Conservation (phyloP, 2,329 filamentous ascomycete species). For the Lachnellula occidentalis region DNA sequence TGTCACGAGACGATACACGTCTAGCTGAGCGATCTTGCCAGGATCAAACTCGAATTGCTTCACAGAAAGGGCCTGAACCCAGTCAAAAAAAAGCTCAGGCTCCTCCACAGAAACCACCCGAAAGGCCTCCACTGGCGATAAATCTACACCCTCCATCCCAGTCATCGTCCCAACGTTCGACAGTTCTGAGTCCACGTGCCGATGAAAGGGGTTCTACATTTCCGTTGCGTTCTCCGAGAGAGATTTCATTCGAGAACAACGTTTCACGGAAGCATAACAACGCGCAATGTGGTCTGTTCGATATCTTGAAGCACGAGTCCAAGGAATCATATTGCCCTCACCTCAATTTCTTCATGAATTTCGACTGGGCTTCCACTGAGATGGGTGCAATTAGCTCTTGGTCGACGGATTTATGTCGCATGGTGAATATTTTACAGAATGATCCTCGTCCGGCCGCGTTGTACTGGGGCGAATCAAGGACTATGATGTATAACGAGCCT, state of each 20-base stretch:
- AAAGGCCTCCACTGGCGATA: neutral
- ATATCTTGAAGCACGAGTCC: constrained; percentile 20
- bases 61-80: neutral
- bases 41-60: no score
- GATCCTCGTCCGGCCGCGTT: constrained; percentile 33
- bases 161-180: constrained; percentile 9
- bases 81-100: neutral
- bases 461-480: constrained; percentile 32
- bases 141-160: neutral
- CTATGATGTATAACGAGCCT: constrained; percentile 35
- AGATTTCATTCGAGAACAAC: neutral
- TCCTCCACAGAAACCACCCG: constrained; percentile 6
- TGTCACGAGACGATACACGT: neutral
- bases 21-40: no score
- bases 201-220: constrained; percentile 6
- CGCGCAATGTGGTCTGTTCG: constrained; percentile 12
- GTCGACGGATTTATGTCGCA: constrained; percentile 36
- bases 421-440: constrained; percentile 32
- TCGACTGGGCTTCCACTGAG: constrained; percentile 39
- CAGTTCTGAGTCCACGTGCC: constrained; percentile 9
- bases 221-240: neutral
- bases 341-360: constrained; percentile 27
- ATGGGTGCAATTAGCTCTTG: constrained; percentile 38
- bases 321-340: constrained; percentile 17
- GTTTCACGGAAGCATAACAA: neutral